These are phyloP conservation scores for Vinca minor DNA, from an alignment of 257 asterid species.

Conservation along the genomic window DNA sequence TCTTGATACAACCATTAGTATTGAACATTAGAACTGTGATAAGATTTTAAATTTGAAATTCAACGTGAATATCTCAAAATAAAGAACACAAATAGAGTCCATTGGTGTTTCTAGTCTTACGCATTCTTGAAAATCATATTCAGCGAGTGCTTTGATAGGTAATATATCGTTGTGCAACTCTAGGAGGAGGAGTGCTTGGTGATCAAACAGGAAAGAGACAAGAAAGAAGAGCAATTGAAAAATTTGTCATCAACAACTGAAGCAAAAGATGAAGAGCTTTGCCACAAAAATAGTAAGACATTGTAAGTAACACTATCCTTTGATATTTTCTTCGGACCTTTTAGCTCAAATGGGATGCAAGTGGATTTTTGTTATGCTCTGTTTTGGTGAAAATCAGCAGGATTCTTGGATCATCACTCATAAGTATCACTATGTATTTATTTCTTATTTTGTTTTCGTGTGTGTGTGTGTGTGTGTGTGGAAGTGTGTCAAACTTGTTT, in stretches of 20 bases:
- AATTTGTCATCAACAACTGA: constrained; percentile 24
- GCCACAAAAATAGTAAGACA: constrained; percentile 24
- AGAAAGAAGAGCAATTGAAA: constrained; percentile 50
- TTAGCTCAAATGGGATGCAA: not conserved
- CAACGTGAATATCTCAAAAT: not conserved
- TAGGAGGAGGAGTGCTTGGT: constrained; percentile 65
- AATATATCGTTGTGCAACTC: constrained; percentile 24
- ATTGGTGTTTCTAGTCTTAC: constrained; percentile 2
- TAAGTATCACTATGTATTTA: not conserved
- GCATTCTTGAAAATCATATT: constrained; percentile 14
- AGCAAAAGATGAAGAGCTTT: constrained; percentile 33
- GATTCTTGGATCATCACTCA: not conserved
- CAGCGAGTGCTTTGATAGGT: constrained; percentile 14
- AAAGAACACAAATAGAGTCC: not conserved
- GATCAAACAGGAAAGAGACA: constrained; percentile 44
- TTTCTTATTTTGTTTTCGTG: too few relatives aligned
- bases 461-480: too few relatives aligned
- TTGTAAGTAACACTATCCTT: constrained; percentile 37
- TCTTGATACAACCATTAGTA: too few relatives aligned
- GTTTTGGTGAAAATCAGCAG: not conserved
- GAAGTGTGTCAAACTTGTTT: not conserved
- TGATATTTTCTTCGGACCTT: not conserved
- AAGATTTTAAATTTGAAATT: not conserved
- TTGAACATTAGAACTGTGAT: not conserved
- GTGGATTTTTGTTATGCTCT: not conserved